Evolutionary conservation across 1,284 basidiomycete genomes (phyloP), one percentile per base, ranked within the genome.

Genomic region (Cutaneotrichosporon cyanovorans): DNA sequence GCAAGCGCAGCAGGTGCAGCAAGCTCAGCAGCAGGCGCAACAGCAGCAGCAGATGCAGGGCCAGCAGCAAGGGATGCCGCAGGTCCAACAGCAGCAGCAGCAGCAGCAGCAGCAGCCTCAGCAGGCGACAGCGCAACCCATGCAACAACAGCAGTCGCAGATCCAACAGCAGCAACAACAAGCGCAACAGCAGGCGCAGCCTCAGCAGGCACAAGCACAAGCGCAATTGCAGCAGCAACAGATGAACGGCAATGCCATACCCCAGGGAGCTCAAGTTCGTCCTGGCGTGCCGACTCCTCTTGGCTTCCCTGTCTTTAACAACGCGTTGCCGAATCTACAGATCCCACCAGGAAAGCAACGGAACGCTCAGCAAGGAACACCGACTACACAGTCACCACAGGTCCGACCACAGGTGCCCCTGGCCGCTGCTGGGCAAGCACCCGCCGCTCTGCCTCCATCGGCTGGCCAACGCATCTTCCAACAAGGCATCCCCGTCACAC

Each of bases 261-360:
- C n/a, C n/a, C n/a, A n/a, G n/a, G n/a, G n/a, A n/a, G n/a, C n/a
- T n/a, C n/a, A n/a, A n/a, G 19, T 22, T 15, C 36, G 35, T 12
- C 40, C 20, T 14, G 40, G 21, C 18, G 21, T 36, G 11, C 33
- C 25, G 25, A 31, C 21, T 4, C 47, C 44, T 10, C 25, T 47
- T 16, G 53, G 49, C 12, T 50, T 50, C 45, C 52, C 55, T 5
- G 42, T 52, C 12, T 21, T 51, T 14, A 45, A 55, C 34, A 53
- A 50, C 31, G 54, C 55, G 12, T 25, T 44, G 8, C 42, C 42
- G 2, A 65, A 63, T 43, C 56, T 67, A 3, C 63, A 65, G 36
- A 60, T 67, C 21, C 65, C 65, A n/a, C 43, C 59, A 3, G 56
- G 51, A 35, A 62, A 62, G 49, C 61, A 62, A 40, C 58, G 62